A percentile compares a stretch with the other conserved stretches of the same genome.
phyloP scores from a whole-genome alignment of 139 green algal species.

The Nannochloris sp. region DNA sequence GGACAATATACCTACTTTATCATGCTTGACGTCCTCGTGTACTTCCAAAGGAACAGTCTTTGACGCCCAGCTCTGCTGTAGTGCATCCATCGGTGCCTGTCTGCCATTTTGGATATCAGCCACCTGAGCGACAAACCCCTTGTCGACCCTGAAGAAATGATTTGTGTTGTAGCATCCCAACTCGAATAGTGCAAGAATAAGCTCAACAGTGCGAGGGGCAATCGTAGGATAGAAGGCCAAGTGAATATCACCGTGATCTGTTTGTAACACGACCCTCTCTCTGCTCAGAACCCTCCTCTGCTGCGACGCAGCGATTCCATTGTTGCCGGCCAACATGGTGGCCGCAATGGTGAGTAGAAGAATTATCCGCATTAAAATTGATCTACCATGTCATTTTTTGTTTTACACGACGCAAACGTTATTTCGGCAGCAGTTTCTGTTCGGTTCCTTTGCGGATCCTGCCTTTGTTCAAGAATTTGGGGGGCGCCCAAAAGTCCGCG shows the following conservation, averaged over 20 bases:
- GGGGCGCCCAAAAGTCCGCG: too few relatives aligned
- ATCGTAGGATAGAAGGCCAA: slow-evolving; percentile 52
- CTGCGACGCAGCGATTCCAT: too few relatives aligned
- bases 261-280: slow-evolving; percentile 52
- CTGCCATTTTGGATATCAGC: slow-evolving; percentile 53
- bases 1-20: slow-evolving; percentile 57
- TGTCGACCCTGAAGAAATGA: slow-evolving; percentile 77
- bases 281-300: too few relatives aligned
- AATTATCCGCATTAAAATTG: too few relatives aligned
- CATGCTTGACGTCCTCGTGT: slow-evolving; percentile 47
- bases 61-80: slow-evolving; percentile 42
- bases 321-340: too few relatives aligned
- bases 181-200: slow-evolving; percentile 65
- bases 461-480: too few relatives aligned
- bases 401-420: too few relatives aligned
- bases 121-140: slow-evolving; percentile 86
- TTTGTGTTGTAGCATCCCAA: slow-evolving; percentile 75
- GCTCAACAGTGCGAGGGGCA: slow-evolving; percentile 61
- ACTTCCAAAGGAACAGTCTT: slow-evolving; percentile 76
- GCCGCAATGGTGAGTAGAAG: too few relatives aligned
- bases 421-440: too few relatives aligned
- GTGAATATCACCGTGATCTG: slow-evolving; percentile 61
- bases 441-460: too few relatives aligned
- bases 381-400: too few relatives aligned
- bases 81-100: slow-evolving; percentile 30